A percentile compares a stretch with the other conserved stretches of the same genome.
phyloP scores from a whole-genome alignment of 768 basidiomycete species.

The Tricholoma terreum region DNA sequence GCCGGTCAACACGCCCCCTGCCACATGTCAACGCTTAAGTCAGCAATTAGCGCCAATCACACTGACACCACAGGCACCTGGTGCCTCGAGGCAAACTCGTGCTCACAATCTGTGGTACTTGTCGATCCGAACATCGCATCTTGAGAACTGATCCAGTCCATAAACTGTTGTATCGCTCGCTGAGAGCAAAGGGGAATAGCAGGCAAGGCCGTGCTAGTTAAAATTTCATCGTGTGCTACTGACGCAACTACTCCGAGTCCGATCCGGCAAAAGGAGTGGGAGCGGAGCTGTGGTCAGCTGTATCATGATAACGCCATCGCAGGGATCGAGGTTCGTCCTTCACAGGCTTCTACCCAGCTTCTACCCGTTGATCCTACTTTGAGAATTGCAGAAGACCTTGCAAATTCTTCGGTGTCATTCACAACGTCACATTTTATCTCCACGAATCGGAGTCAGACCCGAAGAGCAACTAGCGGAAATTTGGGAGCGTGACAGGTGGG shows the following conservation, averaged over 20 bases:
- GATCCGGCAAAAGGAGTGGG: neutral
- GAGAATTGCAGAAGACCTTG: neutral
- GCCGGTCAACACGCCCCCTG: slow-evolving; percentile 18
- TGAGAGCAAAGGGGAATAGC: neutral
- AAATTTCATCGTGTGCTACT: neutral
- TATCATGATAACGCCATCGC: neutral
- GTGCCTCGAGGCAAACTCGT: slow-evolving; percentile 14
- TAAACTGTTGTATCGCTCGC: too few relatives aligned
- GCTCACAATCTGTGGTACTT: neutral
- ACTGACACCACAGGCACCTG: slow-evolving; percentile 14
- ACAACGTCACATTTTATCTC: neutral
- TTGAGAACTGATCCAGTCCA: neutral
- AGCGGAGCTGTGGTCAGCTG: neutral
- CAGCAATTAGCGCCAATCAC: slow-evolving; percentile 17
- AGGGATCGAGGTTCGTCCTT: neutral
- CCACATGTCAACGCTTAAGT: slow-evolving; percentile 21
- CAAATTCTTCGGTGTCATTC: neutral
- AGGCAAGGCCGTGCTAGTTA: neutral
- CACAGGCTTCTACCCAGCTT: neutral
- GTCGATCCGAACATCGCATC: neutral
- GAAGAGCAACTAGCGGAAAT: too few relatives aligned
- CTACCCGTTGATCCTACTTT: neutral
- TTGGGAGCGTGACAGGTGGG: too few relatives aligned
- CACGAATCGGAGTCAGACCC: neutral
- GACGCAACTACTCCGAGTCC: neutral